Evolutionary conservation across 345 rosid species (phyloP).

Genomic region (Leavenworthia alabamica): DNA sequence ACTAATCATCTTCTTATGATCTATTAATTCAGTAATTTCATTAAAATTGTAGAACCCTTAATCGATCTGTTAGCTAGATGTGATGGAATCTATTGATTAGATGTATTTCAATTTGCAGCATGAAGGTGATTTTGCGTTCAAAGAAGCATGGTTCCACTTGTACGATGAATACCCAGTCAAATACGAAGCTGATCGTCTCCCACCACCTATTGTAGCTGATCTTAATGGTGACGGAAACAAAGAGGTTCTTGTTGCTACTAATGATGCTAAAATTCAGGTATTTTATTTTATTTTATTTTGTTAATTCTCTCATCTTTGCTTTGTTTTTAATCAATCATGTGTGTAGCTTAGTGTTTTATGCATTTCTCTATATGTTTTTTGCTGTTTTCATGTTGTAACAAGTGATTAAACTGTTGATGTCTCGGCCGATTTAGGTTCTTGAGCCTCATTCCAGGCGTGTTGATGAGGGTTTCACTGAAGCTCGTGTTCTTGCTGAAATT

Average conservation of each 20-base stretch:
- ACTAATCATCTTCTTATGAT: neutral
- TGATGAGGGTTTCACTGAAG: constrained; percentile 89
- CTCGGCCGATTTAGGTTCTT: constrained; percentile 46
- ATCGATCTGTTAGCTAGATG: neutral
- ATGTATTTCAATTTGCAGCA: constrained; percentile 36
- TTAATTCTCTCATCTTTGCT: neutral
- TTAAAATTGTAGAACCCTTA: constrained; percentile 24
- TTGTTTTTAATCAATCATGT: neutral
- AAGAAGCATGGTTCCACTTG: constrained; percentile 88
- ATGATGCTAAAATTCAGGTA: constrained; percentile 93
- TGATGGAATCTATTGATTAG: neutral
- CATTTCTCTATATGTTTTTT: neutral
- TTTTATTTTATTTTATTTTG: neutral
- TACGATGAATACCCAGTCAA: constrained; percentile 81
- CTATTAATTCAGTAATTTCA: neutral
- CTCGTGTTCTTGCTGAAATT: constrained; percentile 62
- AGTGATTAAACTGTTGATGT: constrained; percentile 6
- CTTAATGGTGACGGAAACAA: constrained; percentile 94
- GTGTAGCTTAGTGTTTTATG: neutral
- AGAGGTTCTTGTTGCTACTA: constrained; percentile 84
- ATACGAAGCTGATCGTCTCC: constrained; percentile 86
- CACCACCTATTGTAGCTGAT: constrained; percentile 84
- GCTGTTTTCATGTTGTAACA: neutral
- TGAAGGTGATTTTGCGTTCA: constrained; percentile 94
- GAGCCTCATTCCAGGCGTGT: constrained; percentile 79